These are phyloP conservation scores for Phaffomyces opuntiae DNA, from an alignment of 805 yeast species.

Conservation along the genomic window DNA sequence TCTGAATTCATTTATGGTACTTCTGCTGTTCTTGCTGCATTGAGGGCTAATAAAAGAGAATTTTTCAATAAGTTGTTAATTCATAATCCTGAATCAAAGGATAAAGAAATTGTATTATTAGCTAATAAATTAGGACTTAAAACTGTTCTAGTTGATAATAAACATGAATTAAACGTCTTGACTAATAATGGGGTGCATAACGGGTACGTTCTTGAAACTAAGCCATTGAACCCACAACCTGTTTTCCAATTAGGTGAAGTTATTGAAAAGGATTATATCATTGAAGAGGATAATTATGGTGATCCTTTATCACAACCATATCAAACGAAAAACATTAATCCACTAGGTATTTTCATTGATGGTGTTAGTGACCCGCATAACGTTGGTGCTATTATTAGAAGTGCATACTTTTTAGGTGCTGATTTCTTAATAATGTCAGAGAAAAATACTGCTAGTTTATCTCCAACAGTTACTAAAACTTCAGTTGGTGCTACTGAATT, in stretches of 20 bases:
- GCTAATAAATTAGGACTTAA: conserved; percentile 32
- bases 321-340: conserved; percentile 29
- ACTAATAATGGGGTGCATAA: conserved; percentile 73
- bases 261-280: conserved; percentile 10
- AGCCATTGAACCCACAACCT: conserved; percentile 36
- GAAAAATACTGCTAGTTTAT: conserved; percentile 63
- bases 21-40: conserved; percentile 66
- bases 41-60: conserved; percentile 47
- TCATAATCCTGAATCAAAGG: conserved; percentile 31
- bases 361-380: conserved; percentile 84
- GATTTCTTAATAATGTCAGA: conserved; percentile 70
- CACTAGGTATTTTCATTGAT: conserved; percentile 71
- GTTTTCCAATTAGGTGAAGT: conserved; percentile 20
- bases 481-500: conserved; percentile 82
- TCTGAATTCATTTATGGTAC: conserved; percentile 73
- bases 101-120: conserved; percentile 36
- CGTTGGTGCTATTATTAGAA: conserved; percentile 73
- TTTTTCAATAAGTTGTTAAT: conserved; percentile 45
- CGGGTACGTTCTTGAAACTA: conserved; percentile 67
- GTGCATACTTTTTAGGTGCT: conserved; percentile 76
- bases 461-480: conserved; percentile 74
- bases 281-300: conserved; percentile 23
- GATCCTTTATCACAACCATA: conserved; percentile 16
- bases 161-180: conserved; percentile 50
- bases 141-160: conserved; percentile 10